Evolutionary conservation across 192 early-diverging fungal genomes (phyloP).

Genomic region (Coemansia sp.): DNA sequence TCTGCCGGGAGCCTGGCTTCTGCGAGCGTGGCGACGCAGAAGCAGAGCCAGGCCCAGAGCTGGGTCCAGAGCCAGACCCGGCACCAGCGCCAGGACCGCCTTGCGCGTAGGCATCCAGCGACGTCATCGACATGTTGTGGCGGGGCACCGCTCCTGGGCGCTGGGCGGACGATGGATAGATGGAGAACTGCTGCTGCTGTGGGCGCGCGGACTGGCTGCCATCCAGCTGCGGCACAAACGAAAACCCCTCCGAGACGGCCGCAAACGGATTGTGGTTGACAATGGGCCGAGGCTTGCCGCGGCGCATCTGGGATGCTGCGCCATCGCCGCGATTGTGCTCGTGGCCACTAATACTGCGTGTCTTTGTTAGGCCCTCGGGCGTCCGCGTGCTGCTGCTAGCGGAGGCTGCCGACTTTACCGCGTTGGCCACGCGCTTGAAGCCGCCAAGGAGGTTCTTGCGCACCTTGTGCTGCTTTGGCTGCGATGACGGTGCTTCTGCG

Average conservation of each 20-base stretch:
- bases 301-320: too few relatives aligned
- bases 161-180: background rate
- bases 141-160: background rate
- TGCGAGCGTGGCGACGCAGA: background rate
- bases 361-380: constrained; percentile 1
- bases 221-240: background rate
- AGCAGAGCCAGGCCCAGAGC: background rate
- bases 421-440: constrained; percentile 46
- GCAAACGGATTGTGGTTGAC: constrained; percentile 13
- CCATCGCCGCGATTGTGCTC: background rate
- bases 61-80: background rate
- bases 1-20: constrained; percentile 25
- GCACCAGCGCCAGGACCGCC: background rate
- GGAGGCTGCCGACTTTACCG: constrained; percentile 36
- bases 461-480: constrained; percentile 17
- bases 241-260: background rate
- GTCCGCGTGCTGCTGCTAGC: background rate
- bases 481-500: background rate
- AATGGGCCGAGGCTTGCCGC: background rate
- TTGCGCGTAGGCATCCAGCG: constrained; percentile 9
- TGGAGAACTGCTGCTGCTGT: constrained; percentile 8
- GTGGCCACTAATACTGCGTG: background rate
- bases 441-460: constrained; percentile 35
- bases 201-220: background rate
- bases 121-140: constrained; percentile 11